These are phyloP conservation scores for Nectriaceae sp. DNA, from an alignment of 2,329 filamentous ascomycete genomes.

Conservation along the genomic window DNA sequence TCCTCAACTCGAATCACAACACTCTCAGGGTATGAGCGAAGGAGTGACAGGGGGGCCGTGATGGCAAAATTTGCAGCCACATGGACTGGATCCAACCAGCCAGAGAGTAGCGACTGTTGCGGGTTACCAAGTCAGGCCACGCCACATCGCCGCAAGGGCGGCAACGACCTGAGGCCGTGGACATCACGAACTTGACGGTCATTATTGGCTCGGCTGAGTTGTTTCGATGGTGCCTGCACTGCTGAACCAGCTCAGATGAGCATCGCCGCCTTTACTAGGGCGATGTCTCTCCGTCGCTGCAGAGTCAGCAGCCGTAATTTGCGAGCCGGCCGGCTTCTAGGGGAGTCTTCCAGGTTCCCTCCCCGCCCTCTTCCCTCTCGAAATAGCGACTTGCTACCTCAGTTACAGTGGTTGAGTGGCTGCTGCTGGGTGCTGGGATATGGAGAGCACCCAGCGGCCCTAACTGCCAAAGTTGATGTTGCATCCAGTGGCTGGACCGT, in stretches of 20 bases:
- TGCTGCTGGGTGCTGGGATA: background rate
- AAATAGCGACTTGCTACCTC: too few species aligned
- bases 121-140: background rate
- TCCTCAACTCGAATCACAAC: background rate
- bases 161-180: background rate
- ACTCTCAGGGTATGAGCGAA: background rate
- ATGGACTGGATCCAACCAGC: background rate
- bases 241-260: background rate
- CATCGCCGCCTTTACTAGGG: background rate
- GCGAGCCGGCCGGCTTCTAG: background rate
- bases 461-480: background rate
- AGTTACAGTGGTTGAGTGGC: too few species aligned
- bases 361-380: too few species aligned
- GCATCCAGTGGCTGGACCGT: conserved; percentile 7
- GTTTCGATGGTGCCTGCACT: background rate
- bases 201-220: background rate
- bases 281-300: background rate
- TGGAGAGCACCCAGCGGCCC: background rate
- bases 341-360: too few species aligned
- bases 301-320: background rate
- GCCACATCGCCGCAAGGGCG: background rate
- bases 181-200: background rate
- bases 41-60: too few species aligned
- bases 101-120: background rate
- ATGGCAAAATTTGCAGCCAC: background rate